phyloP scores from a whole-genome alignment of 805 yeast species.

The Maudiozyma pseudohumilis region DNA sequence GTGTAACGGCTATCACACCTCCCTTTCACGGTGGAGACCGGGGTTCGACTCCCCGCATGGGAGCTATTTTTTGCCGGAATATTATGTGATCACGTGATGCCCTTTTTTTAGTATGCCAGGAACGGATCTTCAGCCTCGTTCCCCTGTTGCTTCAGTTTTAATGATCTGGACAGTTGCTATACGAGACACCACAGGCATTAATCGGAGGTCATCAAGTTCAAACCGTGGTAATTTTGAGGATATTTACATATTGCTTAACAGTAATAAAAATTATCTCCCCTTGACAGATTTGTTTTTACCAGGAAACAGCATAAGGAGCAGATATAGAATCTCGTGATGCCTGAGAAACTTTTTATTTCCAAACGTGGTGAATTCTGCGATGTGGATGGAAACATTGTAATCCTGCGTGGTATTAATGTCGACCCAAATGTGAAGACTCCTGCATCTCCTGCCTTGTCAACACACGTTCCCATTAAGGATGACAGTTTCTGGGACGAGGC shows the following conservation, averaged over 20 bases:
- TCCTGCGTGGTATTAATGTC: slow-evolving; percentile 70
- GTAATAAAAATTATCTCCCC: background rate
- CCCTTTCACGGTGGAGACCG: slow-evolving; percentile 31
- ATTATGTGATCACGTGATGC: background rate
- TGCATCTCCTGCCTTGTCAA: slow-evolving; percentile 37
- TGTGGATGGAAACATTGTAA: slow-evolving; percentile 45
- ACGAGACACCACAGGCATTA: too few species aligned
- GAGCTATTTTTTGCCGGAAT: slow-evolving; percentile 10
- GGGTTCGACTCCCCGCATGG: slow-evolving; percentile 31
- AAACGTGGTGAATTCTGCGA: slow-evolving; percentile 50
- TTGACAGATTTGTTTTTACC: background rate
- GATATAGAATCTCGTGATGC: slow-evolving; percentile 10
- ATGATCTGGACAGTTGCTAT: too few species aligned
- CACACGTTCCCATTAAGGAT: slow-evolving; percentile 27
- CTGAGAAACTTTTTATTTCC: slow-evolving; percentile 30
- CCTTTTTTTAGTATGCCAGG: background rate
- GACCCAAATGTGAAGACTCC: slow-evolving; percentile 74
- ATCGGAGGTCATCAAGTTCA: too few species aligned
- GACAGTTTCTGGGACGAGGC: slow-evolving; percentile 53
- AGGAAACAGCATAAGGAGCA: background rate
- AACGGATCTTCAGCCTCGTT: background rate
- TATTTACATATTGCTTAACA: background rate
- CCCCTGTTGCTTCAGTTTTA: background rate
- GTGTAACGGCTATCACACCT: slow-evolving; percentile 30
- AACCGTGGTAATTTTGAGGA: too few species aligned